Evolutionary conservation across 768 basidiomycete genomes (phyloP).

Genomic region (Hygrocybe coccinea): DNA sequence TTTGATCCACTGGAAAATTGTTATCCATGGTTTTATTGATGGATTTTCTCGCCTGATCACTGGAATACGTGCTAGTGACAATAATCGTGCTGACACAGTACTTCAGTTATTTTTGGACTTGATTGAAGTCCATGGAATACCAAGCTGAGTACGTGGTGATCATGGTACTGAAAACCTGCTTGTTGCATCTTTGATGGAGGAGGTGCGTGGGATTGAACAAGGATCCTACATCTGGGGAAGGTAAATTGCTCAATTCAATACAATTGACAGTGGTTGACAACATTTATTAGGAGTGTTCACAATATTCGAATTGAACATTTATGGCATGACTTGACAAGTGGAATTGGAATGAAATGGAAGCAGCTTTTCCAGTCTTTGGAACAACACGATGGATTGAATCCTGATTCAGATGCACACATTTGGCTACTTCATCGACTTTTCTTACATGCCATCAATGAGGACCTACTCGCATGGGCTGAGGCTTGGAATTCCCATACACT

Average conservation of each 20-base stretch:
- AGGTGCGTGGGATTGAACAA: conserved; percentile 6
- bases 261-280: not conserved
- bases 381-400: conserved; percentile 17
- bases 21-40: conserved; percentile 34
- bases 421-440: conserved; percentile 38
- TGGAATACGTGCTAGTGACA: conserved; percentile 25
- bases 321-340: conserved; percentile 22
- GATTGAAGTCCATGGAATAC: conserved; percentile 25
- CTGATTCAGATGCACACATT: conserved; percentile 13
- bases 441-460: conserved; percentile 26
- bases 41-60: conserved; percentile 34
- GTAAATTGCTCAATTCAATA: conserved; percentile 7
- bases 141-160: conserved; percentile 28
- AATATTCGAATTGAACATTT: conserved; percentile 27
- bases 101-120: conserved; percentile 16
- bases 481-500: conserved; percentile 36
- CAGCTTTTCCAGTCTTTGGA: conserved; percentile 25
- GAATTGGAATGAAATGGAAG: conserved; percentile 27
- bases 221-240: conserved; percentile 25
- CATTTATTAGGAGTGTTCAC: conserved; percentile 19
- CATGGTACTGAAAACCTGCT: conserved; percentile 26
- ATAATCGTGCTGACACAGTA: conserved; percentile 26
- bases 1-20: conserved; percentile 29
- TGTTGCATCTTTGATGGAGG: conserved; percentile 19
- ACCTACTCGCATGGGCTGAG: conserved; percentile 29